phyloP scores from a whole-genome alignment of 75 land plant species.

The Gnetum montanum region DNA sequence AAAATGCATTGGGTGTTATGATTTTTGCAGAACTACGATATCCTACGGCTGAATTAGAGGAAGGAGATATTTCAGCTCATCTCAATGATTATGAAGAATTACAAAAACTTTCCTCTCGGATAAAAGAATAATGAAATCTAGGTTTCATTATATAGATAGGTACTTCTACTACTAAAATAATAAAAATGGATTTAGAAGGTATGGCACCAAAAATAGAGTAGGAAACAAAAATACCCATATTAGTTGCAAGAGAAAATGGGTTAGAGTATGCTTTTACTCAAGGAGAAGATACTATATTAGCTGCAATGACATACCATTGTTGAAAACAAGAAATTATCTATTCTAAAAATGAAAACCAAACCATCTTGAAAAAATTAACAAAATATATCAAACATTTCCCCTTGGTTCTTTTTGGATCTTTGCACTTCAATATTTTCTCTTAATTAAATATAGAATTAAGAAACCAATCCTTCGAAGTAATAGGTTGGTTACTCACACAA shows the following conservation, averaged over 20 bases:
- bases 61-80: not conserved
- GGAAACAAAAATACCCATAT: not conserved
- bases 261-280: not conserved
- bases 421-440: constrained; percentile 5
- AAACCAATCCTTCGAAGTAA: not conserved
- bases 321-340: not conserved
- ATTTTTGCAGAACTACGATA: not conserved
- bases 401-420: constrained; percentile 10
- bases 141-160: not conserved
- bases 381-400: not conserved
- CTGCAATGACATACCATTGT: not conserved
- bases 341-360: not conserved
- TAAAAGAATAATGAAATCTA: not conserved
- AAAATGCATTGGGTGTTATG: not conserved
- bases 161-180: not conserved
- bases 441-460: constrained; percentile 6
- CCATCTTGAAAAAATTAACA: not conserved
- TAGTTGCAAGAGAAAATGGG: not conserved
- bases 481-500: not conserved
- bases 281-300: not conserved
- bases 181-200: not conserved
- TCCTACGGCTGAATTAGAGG: not conserved
- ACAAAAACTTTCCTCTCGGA: not conserved
- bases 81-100: not conserved
- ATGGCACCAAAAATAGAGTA: not conserved